These are phyloP conservation scores for Boletus sp. DNA, from an alignment of 768 basidiomycete genomes.

Conservation along the genomic window DNA sequence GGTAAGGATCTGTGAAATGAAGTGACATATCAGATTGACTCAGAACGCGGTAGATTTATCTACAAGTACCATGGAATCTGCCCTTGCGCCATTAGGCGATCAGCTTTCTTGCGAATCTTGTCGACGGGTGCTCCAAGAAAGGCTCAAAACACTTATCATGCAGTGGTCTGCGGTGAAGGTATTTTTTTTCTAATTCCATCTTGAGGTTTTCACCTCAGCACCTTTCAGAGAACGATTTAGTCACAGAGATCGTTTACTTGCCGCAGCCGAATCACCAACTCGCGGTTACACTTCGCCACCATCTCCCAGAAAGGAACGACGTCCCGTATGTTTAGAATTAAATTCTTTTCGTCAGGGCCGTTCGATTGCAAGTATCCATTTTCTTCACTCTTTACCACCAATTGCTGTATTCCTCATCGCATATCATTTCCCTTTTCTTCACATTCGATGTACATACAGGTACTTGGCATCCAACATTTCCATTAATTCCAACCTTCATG, in stretches of 20 bases:
- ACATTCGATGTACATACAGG: conserved; percentile 1
- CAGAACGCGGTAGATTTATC: conserved; percentile 57
- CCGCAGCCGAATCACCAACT: background rate
- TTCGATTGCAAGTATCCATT: conserved; percentile 1
- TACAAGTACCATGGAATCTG: conserved; percentile 67
- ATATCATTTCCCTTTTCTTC: conserved; percentile 1
- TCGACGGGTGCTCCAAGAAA: conserved; percentile 56
- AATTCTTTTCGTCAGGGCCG: background rate
- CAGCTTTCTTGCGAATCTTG: conserved; percentile 73
- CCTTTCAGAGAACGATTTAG: conserved; percentile 55
- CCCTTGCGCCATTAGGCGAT: conserved; percentile 65
- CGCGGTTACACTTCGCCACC: conserved; percentile 6
- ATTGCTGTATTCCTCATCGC: background rate
- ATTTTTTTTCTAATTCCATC: background rate
- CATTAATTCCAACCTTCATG: background rate
- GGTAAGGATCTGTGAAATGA: conserved; percentile 43
- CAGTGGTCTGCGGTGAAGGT: conserved; percentile 85
- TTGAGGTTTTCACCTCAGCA: conserved; percentile 7
- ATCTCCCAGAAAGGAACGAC: background rate
- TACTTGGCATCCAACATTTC: background rate
- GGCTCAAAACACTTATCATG: conserved; percentile 63
- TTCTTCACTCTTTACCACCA: background rate
- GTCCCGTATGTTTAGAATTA: background rate
- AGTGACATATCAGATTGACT: conserved; percentile 1
- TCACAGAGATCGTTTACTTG: background rate